phyloP scores from a whole-genome alignment of 176 grass and related monocot species.

The Poa pratensis region DNA sequence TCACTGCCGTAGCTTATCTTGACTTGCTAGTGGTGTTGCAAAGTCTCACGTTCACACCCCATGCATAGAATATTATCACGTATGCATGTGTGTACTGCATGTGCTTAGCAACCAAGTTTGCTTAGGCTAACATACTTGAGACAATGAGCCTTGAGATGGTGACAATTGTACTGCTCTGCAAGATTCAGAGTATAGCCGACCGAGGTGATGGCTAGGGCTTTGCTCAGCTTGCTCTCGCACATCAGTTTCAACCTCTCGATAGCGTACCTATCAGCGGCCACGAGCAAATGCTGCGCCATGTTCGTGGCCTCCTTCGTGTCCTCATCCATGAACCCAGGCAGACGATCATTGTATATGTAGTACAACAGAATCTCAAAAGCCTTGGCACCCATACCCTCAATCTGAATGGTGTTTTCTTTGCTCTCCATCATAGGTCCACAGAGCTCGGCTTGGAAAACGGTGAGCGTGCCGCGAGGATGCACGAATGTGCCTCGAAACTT shows the following conservation, averaged over 20 bases:
- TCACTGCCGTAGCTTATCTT: no score
- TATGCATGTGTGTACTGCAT: no score
- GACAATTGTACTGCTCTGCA: conserved; percentile 40
- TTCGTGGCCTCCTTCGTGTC: neutral
- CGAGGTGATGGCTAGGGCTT: neutral
- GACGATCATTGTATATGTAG: neutral
- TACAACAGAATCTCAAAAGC: neutral
- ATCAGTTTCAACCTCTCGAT: neutral
- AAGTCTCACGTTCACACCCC: no score
- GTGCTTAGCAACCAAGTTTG: no score
- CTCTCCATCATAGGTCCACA: neutral
- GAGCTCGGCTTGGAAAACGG: neutral
- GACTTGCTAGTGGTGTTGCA: no score
- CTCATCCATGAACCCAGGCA: neutral
- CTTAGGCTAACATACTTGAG: neutral
- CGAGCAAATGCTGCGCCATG: neutral
- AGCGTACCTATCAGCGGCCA: neutral
- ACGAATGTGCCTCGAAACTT: neutral
- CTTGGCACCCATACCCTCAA: neutral
- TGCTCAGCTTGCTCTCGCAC: conserved; percentile 24
- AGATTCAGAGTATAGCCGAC: conserved; percentile 40
- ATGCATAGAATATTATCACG: no score
- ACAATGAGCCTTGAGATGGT: neutral
- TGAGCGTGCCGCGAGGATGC: neutral
- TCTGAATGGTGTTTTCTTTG: neutral